Evolutionary conservation across 768 basidiomycete genomes (phyloP).

Genomic region (Neoboletus brunneissimus): DNA sequence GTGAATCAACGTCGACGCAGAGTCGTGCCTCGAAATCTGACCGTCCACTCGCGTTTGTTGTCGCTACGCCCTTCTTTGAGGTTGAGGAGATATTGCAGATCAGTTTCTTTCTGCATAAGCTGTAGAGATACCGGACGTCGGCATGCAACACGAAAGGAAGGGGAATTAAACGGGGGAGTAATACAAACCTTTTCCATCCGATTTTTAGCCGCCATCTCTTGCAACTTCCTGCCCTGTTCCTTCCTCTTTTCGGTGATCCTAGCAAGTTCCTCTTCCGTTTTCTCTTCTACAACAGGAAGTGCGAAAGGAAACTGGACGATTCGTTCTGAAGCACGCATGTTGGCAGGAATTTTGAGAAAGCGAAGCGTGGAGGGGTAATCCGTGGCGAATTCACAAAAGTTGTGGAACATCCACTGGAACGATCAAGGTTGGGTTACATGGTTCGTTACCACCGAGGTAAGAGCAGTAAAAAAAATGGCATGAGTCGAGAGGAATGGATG

Average conservation of each 20-base stretch:
- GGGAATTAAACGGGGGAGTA: neutral
- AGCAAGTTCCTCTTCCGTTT: slow-evolving; percentile 87
- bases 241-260: slow-evolving; percentile 72
- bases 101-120: slow-evolving; percentile 74
- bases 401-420: slow-evolving; percentile 84
- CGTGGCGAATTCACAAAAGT: slow-evolving; percentile 76
- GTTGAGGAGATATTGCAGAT: slow-evolving; percentile 61
- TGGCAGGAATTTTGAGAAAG: slow-evolving; percentile 60
- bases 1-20: neutral
- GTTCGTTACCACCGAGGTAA: neutral
- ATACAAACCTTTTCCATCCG: slow-evolving; percentile 74
- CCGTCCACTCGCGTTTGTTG: slow-evolving; percentile 75
- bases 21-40: slow-evolving; percentile 29
- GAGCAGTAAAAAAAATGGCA: neutral
- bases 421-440: neutral
- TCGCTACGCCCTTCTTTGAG: slow-evolving; percentile 60
- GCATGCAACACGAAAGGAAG: neutral
- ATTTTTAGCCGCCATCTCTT: slow-evolving; percentile 86
- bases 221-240: slow-evolving; percentile 85
- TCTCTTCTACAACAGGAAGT: slow-evolving; percentile 63
- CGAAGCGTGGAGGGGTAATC: slow-evolving; percentile 74
- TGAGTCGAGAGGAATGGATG: neutral
- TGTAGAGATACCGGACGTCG: slow-evolving; percentile 26
- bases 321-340: slow-evolving; percentile 61
- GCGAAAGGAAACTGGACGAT: slow-evolving; percentile 89